Conservation (phyloP, 768 basidiomycete genomes). For the Flagelloscypha sp. region DNA sequence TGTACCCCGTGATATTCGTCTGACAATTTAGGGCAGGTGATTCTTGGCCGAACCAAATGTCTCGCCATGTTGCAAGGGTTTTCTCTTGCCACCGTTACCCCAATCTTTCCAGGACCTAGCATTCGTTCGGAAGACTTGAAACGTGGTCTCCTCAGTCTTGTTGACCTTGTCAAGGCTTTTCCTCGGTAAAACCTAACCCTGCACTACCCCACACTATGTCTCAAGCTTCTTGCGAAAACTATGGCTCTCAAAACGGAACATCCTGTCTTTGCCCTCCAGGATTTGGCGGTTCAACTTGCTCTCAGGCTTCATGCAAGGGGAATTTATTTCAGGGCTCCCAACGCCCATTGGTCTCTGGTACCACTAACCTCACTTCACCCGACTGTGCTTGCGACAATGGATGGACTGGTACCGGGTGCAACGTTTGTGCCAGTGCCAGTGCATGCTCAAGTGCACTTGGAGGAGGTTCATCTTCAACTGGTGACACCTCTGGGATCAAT, state of each 20-base stretch:
- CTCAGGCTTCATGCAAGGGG: conserved; percentile 69
- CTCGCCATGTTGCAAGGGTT: too few relatives aligned
- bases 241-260: conserved; percentile 48
- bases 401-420: conserved; percentile 75
- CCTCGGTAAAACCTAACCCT: too few relatives aligned
- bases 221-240: conserved; percentile 75
- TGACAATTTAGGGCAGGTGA: too few relatives aligned
- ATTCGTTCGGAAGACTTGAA: too few relatives aligned
- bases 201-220: too few relatives aligned
- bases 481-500: conserved; percentile 37
- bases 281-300: conserved; percentile 66
- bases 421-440: conserved; percentile 60
- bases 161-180: too few relatives aligned
- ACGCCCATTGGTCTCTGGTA: conserved; percentile 44
- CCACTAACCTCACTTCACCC: conserved; percentile 58
- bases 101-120: too few relatives aligned
- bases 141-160: too few relatives aligned
- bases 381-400: conserved; percentile 64
- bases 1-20: too few relatives aligned
- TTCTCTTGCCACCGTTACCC: too few relatives aligned
- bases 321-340: conserved; percentile 67
- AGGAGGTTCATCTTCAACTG: conserved; percentile 28
- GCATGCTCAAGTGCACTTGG: conserved; percentile 64
- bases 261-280: conserved; percentile 74
- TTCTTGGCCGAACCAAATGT: too few relatives aligned